Percentiles rank a stretch among this genome's conserved stretches.
Evolutionary conservation across 129 eudicot species (phyloP).

Genomic region (Ambrosia artemisiifolia): DNA sequence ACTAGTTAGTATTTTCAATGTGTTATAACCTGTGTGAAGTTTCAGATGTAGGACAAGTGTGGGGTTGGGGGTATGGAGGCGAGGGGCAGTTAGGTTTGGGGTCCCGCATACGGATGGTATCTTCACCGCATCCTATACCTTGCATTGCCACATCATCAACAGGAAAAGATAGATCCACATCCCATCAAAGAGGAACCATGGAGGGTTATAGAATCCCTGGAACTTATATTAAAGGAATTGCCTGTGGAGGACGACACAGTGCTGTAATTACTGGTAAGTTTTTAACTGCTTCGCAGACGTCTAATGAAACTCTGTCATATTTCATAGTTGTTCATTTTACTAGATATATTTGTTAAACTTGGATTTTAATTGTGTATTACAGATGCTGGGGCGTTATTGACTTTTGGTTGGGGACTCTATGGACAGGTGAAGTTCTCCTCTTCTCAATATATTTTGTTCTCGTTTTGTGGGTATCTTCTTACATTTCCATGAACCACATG

Average conservation of each 20-base stretch:
- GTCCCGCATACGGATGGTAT: conserved; percentile 88
- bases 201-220: conserved; percentile 86
- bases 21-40: conserved; percentile 30
- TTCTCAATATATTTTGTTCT: not conserved
- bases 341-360: not conserved
- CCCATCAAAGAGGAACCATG: conserved; percentile 51
- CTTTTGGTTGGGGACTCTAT: conserved; percentile 98
- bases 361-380: conserved; percentile 19
- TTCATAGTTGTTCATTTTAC: not conserved
- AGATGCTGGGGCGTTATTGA: conserved; percentile 94
- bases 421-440: conserved; percentile 65
- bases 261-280: conserved; percentile 80
- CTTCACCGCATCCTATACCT: conserved; percentile 95
- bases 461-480: not conserved
- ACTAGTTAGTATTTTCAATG: conserved; percentile 15
- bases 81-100: conserved; percentile 98
- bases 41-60: conserved; percentile 97
- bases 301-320: not conserved
- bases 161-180: conserved; percentile 54
- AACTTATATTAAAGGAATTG: conserved; percentile 73
- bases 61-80: conserved; percentile 99
- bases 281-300: not conserved
- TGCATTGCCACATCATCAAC: conserved; percentile 66
- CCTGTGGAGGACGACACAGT: conserved; percentile 98
- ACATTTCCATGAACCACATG: not conserved